These are phyloP conservation scores for Penicillium subrubescens DNA, from an alignment of 495 filamentous ascomycete species.

Conservation along the genomic window DNA sequence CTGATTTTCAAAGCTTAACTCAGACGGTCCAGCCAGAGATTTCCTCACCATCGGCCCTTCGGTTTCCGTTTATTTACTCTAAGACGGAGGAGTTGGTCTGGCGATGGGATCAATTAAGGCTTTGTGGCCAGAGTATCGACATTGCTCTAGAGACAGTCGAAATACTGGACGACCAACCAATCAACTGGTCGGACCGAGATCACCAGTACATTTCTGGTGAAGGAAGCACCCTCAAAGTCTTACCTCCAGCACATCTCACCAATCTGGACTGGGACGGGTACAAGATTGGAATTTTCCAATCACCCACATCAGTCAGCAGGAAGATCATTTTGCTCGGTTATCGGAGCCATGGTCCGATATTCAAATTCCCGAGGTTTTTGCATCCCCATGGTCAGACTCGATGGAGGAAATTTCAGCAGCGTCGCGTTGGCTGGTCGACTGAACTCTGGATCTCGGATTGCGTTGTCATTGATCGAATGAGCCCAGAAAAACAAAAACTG, in stretches of 20 bases:
- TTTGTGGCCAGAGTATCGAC: slow-evolving; percentile 16
- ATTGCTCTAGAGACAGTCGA: not conserved
- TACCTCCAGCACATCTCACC: not conserved
- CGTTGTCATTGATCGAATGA: not conserved
- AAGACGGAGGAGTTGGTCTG: slow-evolving; percentile 19
- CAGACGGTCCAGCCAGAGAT: not conserved
- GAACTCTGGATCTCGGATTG: not conserved
- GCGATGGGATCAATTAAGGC: slow-evolving; percentile 18
- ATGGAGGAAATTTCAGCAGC: not conserved
- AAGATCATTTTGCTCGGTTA: not conserved
- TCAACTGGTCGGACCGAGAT: not conserved
- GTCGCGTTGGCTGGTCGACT: not conserved
- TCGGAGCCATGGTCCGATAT: not conserved
- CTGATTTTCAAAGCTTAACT: not conserved
- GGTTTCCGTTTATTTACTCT: slow-evolving; percentile 13
- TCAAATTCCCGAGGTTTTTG: not conserved
- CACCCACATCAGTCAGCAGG: not conserved
- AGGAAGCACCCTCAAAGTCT: not conserved
- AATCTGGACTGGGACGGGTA: not conserved
- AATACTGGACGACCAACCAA: not conserved
- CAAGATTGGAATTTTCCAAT: not conserved
- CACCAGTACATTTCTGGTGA: not conserved
- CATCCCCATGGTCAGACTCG: not conserved
- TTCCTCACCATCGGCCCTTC: not conserved
- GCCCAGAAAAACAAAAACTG: not conserved